phyloP scores from a whole-genome alignment of 75 land plant genomes.

The Sequoia sempervirens region DNA sequence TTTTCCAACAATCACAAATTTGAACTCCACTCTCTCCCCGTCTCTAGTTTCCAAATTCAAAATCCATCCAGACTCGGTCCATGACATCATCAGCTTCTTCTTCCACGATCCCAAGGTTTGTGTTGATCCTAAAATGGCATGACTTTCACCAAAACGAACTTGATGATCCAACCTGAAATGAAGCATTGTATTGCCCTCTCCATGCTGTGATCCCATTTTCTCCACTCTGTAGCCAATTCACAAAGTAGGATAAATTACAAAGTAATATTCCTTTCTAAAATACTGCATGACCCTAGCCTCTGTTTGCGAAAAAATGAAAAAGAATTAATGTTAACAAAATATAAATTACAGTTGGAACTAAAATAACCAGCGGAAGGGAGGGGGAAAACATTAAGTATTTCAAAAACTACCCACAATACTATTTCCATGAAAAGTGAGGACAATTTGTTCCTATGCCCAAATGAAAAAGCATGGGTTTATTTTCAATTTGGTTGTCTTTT shows the following conservation, averaged over 20 bases:
- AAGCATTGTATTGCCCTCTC: conserved; percentile 38
- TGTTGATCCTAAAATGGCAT: conserved; percentile 76
- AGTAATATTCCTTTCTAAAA: conserved; percentile 4
- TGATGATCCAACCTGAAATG: conserved; percentile 66
- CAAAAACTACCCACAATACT: neutral
- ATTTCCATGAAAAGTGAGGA: neutral
- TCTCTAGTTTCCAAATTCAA: conserved; percentile 50
- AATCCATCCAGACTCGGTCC: conserved; percentile 91
- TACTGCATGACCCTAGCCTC: neutral
- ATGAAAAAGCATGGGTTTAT: neutral
- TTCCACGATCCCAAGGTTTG: conserved; percentile 83
- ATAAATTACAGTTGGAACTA: neutral
- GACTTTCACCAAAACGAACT: conserved; percentile 81
- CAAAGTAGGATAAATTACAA: neutral
- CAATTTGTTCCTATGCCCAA: neutral
- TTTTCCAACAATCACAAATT: conserved; percentile 56
- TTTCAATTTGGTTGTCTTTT: neutral
- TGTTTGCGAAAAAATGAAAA: neutral
- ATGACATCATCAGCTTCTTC: conserved; percentile 55
- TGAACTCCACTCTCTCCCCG: conserved; percentile 63
- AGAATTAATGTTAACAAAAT: neutral
- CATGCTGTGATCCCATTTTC: conserved; percentile 11
- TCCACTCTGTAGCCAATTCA: conserved; percentile 9
- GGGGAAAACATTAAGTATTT: neutral
- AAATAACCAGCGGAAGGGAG: neutral